Conservation (phyloP, 768 basidiomycete species). For the Amanita pseudoporphyria region DNA sequence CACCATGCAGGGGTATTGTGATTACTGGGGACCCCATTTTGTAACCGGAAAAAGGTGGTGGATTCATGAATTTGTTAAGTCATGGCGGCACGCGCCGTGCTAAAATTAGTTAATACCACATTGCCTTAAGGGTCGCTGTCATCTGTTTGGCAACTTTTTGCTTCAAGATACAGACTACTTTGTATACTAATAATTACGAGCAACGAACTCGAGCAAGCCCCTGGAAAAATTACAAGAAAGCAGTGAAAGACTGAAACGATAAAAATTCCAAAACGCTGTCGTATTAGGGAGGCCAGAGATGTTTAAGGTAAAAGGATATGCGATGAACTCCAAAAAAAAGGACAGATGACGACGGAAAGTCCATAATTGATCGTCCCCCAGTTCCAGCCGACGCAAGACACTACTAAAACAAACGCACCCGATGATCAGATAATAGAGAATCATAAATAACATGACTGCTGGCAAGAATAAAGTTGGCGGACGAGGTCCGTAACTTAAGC, state of each 20-base stretch:
- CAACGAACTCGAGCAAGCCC: not conserved
- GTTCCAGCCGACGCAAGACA: not conserved
- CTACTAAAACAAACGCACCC: constrained; percentile 2
- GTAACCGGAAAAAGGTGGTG: not conserved
- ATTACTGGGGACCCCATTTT: constrained; percentile 12
- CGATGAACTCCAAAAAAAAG: not conserved
- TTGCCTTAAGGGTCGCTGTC: no score
- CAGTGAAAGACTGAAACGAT: not conserved
- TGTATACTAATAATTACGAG: not conserved
- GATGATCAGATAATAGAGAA: not conserved
- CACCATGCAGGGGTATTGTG: constrained; percentile 31
- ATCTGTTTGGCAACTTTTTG: not conserved
- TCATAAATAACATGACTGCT: not conserved
- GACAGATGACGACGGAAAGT: not conserved
- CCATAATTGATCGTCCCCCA: constrained; percentile 1
- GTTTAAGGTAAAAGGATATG: not conserved
- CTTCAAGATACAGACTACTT: not conserved
- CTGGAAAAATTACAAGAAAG: not conserved
- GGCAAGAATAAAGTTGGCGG: not conserved
- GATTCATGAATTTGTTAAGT: not conserved
- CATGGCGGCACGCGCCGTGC: no score
- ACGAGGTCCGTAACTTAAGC: not conserved
- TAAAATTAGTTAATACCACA: no score
- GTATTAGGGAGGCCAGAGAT: not conserved
- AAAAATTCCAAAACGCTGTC: constrained; percentile 1